These are phyloP conservation scores for Diaporthe batatas DNA, from an alignment of 2,329 filamentous ascomycete species.

Conservation along the genomic window DNA sequence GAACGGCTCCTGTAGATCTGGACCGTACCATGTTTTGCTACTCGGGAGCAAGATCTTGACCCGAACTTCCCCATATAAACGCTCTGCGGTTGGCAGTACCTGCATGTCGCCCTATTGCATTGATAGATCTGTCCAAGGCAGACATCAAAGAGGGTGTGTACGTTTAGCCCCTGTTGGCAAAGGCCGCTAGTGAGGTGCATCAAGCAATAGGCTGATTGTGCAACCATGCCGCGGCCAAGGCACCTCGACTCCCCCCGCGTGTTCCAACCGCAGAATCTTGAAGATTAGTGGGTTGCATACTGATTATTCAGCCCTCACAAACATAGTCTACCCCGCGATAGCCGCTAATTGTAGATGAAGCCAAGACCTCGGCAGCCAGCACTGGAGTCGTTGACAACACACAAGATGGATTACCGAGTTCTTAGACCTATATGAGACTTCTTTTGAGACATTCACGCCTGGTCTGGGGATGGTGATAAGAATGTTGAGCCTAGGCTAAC, in stretches of 20 bases:
- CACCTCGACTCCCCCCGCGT: constrained; percentile 6
- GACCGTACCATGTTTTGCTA: not conserved
- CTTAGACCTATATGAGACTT: not conserved
- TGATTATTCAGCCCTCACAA: constrained; percentile 15
- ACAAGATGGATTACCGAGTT: not conserved
- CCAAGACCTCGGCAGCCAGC: constrained; percentile 13
- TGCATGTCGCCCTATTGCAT: constrained; percentile 8
- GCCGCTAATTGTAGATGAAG: not conserved
- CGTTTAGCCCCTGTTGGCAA: not conserved
- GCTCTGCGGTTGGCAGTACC: constrained; percentile 8
- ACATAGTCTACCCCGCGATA: constrained; percentile 12
- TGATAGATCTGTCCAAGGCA: constrained; percentile 13
- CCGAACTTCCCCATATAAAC: not conserved
- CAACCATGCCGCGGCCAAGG: constrained; percentile 4
- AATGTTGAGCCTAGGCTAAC: not conserved
- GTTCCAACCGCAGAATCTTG: not conserved
- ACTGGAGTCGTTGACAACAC: not conserved
- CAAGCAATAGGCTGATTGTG: not conserved
- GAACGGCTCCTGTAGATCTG: not conserved
- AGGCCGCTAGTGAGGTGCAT: constrained; percentile 1
- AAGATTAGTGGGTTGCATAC: not conserved
- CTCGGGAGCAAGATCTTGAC: constrained; percentile 3
- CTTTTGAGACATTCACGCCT: not conserved
- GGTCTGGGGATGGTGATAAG: not conserved
- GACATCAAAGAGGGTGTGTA: constrained; percentile 7